Evolutionary conservation across 2,329 filamentous ascomycete genomes (phyloP).

Genomic region (Didymellaceae sp.): DNA sequence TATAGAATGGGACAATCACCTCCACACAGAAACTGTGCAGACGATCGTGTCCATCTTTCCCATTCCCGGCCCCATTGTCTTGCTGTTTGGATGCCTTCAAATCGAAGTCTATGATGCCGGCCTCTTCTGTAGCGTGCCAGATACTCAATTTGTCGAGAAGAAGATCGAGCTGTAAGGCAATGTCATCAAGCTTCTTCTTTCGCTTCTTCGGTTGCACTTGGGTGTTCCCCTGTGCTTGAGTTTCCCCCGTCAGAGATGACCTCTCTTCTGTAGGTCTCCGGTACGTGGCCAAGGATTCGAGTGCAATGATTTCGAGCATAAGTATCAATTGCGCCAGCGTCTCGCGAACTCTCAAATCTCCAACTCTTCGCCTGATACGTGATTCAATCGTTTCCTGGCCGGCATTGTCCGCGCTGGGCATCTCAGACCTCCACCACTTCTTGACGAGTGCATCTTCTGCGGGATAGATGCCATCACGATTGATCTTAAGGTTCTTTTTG

Average conservation of each 20-base stretch:
- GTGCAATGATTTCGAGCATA: conserved; percentile 75
- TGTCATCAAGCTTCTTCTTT: conserved; percentile 69
- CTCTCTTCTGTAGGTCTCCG: conserved; percentile 38
- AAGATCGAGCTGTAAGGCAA: conserved; percentile 71
- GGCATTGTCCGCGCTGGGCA: conserved; percentile 45
- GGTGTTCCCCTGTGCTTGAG: conserved; percentile 21
- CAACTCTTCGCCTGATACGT: conserved; percentile 67
- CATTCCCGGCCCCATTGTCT: conserved; percentile 29
- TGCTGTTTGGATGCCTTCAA: conserved; percentile 32
- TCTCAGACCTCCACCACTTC: conserved; percentile 69
- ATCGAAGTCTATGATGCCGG: conserved; percentile 53
- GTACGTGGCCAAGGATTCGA: conserved; percentile 60
- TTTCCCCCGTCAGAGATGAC: conserved; percentile 20
- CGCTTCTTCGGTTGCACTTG: conserved; percentile 45
- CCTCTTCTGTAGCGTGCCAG: conserved; percentile 77
- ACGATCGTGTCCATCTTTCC: conserved; percentile 60
- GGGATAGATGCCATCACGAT: conserved; percentile 72
- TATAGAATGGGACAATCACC: conserved; percentile 83
- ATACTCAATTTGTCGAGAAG: conserved; percentile 81
- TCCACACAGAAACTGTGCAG: conserved; percentile 80
- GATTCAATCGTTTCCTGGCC: conserved; percentile 50
- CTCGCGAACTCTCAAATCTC: conserved; percentile 73
- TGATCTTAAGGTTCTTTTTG: conserved; percentile 60
- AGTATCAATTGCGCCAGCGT: conserved; percentile 82
- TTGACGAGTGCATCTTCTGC: conserved; percentile 69